Conservation (phyloP, 306 rosid species). For the Castanea sativa region DNA sequence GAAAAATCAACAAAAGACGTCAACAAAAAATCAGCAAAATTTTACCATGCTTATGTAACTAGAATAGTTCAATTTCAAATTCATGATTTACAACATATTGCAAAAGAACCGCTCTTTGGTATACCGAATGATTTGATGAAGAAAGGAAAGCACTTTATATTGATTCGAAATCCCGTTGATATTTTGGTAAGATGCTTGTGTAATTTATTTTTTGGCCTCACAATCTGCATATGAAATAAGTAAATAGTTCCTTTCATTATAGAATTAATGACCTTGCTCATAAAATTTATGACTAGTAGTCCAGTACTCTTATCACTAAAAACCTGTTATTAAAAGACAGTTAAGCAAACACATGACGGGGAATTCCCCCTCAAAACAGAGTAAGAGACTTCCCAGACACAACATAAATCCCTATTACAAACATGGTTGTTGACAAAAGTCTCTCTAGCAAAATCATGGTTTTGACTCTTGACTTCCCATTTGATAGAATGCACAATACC, state of each 20-base stretch:
- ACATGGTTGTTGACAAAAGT: too few relatives aligned
- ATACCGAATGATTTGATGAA: slow-evolving; percentile 54
- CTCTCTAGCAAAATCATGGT: too few relatives aligned
- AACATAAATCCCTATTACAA: too few relatives aligned
- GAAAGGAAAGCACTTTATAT: slow-evolving; percentile 75
- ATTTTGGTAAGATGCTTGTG: slow-evolving; percentile 49
- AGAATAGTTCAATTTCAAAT: slow-evolving; percentile 4
- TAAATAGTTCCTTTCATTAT: neutral
- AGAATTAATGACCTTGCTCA: neutral
- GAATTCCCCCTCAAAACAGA: too few relatives aligned
- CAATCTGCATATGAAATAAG: neutral
- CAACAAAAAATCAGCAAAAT: neutral
- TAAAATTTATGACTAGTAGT: too few relatives aligned
- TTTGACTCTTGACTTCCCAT: too few relatives aligned
- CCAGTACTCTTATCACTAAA: too few relatives aligned
- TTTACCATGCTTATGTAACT: slow-evolving; percentile 13
- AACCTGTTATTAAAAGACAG: too few relatives aligned
- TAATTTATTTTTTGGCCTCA: slow-evolving; percentile 8
- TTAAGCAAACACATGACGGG: too few relatives aligned
- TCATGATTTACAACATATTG: slow-evolving; percentile 49
- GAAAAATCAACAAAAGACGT: too few relatives aligned
- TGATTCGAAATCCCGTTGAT: slow-evolving; percentile 76
- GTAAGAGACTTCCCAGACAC: too few relatives aligned
- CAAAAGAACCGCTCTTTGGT: slow-evolving; percentile 60
- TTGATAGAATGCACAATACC: too few relatives aligned